Percentiles rank a stretch among this genome's conserved stretches.
Evolutionary conservation across 2,329 filamentous ascomycete genomes (phyloP).

Genomic region (Beauveria bassiana): DNA sequence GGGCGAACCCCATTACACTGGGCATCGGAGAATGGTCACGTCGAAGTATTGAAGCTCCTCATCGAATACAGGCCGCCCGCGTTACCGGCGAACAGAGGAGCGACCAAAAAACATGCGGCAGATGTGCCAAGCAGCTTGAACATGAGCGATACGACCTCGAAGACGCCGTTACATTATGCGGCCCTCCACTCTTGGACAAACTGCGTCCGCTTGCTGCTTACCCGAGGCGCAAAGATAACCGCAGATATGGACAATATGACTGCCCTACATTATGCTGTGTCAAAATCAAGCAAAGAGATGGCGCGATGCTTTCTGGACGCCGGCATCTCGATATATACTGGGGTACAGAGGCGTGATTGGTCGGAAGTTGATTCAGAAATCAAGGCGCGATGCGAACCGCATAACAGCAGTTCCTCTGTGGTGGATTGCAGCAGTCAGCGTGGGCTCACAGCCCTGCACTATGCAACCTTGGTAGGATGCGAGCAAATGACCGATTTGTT

Average conservation of each 20-base stretch:
- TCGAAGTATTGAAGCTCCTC: too few relatives aligned
- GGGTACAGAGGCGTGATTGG: background rate
- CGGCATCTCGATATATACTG: background rate
- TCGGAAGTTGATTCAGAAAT: background rate
- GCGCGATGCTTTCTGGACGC: background rate
- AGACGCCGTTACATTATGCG: too few relatives aligned
- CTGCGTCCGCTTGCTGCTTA: too few relatives aligned
- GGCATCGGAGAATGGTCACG: too few relatives aligned
- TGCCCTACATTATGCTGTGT: background rate
- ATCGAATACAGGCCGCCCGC: too few relatives aligned
- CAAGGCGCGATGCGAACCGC: background rate
- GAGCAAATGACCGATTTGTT: background rate
- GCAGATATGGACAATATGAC: background rate
- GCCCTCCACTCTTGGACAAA: too few relatives aligned
- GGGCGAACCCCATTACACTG: too few relatives aligned
- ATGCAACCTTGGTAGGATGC: background rate
- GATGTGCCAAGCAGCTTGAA: too few relatives aligned
- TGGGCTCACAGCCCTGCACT: background rate
- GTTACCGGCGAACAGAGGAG: too few relatives aligned
- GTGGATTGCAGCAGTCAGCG: background rate
- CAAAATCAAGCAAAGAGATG: background rate
- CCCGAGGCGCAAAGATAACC: background rate
- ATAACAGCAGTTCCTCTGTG: background rate
- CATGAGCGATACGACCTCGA: too few relatives aligned
- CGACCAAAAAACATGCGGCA: too few relatives aligned